Evolutionary conservation across 192 early-diverging fungal genomes (phyloP).

Genomic region (Dissophora ornata): DNA sequence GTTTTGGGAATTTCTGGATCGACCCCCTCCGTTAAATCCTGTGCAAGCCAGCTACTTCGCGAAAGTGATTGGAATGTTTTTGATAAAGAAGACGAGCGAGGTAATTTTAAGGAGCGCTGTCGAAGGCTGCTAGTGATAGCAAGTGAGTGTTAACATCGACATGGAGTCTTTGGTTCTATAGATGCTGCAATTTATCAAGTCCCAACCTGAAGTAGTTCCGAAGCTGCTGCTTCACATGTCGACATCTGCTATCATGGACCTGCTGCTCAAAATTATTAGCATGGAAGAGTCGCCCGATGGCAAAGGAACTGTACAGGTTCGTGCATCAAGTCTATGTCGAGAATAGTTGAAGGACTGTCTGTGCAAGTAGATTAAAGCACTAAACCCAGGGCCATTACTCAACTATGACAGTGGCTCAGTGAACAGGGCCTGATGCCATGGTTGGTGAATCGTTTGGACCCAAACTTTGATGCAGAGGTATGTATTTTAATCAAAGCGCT

Average conservation of each 20-base stretch:
- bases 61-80: constrained; percentile 88
- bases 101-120: constrained; percentile 42
- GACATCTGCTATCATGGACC: constrained; percentile 89
- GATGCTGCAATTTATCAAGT: constrained; percentile 89
- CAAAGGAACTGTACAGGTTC: constrained; percentile 84
- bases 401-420: constrained; percentile 80
- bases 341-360: too few species aligned
- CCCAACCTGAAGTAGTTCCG: constrained; percentile 77
- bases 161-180: constrained; percentile 36
- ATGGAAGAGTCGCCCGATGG: constrained; percentile 91
- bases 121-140: too few species aligned
- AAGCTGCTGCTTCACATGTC: constrained; percentile 88
- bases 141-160: too few species aligned
- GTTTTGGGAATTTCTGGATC: constrained; percentile 90
- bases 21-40: constrained; percentile 76
- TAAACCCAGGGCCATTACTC: too few species aligned
- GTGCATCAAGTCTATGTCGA: not conserved
- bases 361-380: too few species aligned
- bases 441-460: constrained; percentile 84
- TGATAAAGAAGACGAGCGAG: constrained; percentile 90
- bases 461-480: constrained; percentile 83
- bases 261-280: constrained; percentile 93
- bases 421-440: constrained; percentile 79
- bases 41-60: constrained; percentile 91
- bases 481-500: not conserved